These are phyloP conservation scores for Tylopilus sp. DNA, from an alignment of 1,284 basidiomycete genomes.

Conservation along the genomic window DNA sequence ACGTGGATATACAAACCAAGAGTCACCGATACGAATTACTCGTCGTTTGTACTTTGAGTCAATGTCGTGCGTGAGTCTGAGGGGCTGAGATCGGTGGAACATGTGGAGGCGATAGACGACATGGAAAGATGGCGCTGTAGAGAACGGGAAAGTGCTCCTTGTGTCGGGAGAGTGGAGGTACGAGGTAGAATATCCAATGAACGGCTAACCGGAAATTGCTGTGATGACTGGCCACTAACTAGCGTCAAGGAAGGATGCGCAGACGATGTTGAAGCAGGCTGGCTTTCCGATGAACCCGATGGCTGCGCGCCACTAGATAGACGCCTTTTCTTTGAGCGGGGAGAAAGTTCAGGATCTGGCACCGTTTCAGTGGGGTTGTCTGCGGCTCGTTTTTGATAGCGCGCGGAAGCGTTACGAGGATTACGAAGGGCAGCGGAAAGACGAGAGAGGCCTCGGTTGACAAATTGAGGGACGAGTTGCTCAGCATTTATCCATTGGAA, in stretches of 20 bases:
- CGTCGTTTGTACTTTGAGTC: conserved; percentile 24
- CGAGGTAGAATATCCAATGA: conserved; percentile 16
- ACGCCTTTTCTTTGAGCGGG: conserved; percentile 40
- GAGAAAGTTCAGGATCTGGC: conserved; percentile 24
- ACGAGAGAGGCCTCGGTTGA: conserved; percentile 36
- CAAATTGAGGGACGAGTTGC: conserved; percentile 41
- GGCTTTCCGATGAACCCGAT: conserved; percentile 3
- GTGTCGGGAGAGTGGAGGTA: conserved; percentile 13
- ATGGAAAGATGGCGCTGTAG: conserved; percentile 43
- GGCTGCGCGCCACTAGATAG: conserved; percentile 22
- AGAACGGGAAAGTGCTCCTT: conserved; percentile 33
- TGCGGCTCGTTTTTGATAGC: conserved; percentile 38
- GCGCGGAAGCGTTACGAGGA: conserved; percentile 8
- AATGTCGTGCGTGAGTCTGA: conserved; percentile 40
- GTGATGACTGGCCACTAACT: conserved; percentile 43
- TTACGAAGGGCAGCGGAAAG: conserved; percentile 29
- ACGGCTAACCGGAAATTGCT: conserved; percentile 41
- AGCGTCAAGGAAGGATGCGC: conserved; percentile 26
- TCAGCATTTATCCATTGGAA: conserved; percentile 47
- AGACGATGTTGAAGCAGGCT: conserved; percentile 9
- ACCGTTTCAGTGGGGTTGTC: conserved; percentile 23
- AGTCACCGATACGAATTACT: conserved; percentile 14
- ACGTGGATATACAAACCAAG: neutral
- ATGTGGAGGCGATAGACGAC: conserved; percentile 33
- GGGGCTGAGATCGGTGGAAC: conserved; percentile 13